Conservation (phyloP, 2,329 filamentous ascomycete species). For the Aspergillus aculeatinus region DNA sequence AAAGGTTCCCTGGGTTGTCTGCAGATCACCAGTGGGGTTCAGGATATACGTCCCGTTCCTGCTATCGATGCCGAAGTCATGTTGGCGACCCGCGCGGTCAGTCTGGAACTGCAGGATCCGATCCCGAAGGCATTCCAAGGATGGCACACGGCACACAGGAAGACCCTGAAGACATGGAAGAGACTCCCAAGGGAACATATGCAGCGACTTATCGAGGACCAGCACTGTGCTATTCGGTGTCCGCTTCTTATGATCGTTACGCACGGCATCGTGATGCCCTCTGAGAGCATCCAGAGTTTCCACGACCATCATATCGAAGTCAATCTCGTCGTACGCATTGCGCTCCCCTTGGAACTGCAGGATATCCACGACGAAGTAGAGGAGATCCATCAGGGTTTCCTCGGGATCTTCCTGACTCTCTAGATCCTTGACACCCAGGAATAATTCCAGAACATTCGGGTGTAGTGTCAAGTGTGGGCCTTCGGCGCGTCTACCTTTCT, state of each 20-base stretch:
- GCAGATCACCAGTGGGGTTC: slow-evolving; percentile 83
- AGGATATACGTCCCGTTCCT: slow-evolving; percentile 67
- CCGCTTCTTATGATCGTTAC: slow-evolving; percentile 34
- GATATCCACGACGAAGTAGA: slow-evolving; percentile 96
- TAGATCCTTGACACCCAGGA: slow-evolving; percentile 78
- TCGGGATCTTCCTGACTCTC: slow-evolving; percentile 73
- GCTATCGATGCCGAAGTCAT: slow-evolving; percentile 54
- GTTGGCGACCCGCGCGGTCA: slow-evolving; percentile 19
- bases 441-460: slow-evolving; percentile 75
- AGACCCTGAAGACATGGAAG: slow-evolving; percentile 77
- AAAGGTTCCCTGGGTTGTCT: slow-evolving; percentile 75
- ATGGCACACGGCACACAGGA: slow-evolving; percentile 84
- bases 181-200: slow-evolving; percentile 94
- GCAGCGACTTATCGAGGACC: slow-evolving; percentile 85
- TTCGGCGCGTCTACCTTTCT: slow-evolving; percentile 55
- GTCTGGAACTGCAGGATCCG: slow-evolving; percentile 60
- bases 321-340: slow-evolving; percentile 96
- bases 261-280: slow-evolving; percentile 64
- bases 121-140: slow-evolving; percentile 75
- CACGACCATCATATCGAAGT: slow-evolving; percentile 88
- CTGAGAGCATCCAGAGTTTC: slow-evolving; percentile 82
- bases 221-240: slow-evolving; percentile 70
- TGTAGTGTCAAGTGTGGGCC: slow-evolving; percentile 57
- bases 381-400: slow-evolving; percentile 82
- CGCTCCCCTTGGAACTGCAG: slow-evolving; percentile 94